Conservation (phyloP, 768 basidiomycete genomes). For the Rossbeevera mucosa region DNA sequence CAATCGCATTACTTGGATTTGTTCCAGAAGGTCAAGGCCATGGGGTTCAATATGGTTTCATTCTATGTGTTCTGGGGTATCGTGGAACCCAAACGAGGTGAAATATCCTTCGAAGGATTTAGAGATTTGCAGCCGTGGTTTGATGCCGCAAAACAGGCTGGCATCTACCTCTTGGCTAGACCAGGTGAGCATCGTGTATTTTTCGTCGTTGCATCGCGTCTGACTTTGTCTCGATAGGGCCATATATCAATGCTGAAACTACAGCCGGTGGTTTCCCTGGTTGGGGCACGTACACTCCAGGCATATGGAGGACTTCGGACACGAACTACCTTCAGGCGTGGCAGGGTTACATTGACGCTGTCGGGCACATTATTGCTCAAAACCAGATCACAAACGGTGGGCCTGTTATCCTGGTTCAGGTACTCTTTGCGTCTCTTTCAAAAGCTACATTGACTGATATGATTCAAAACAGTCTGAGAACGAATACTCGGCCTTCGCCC, state of each 20-base stretch:
- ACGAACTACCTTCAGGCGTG: constrained; percentile 46
- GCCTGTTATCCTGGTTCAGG: constrained; percentile 41
- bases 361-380: constrained; percentile 45
- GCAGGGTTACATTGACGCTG: constrained; percentile 49
- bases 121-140: constrained; percentile 28
- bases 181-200: constrained; percentile 14
- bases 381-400: constrained; percentile 60
- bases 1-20: constrained; percentile 41
- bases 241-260: constrained; percentile 28
- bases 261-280: constrained; percentile 48
- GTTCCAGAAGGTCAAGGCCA: constrained; percentile 57
- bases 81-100: constrained; percentile 39
- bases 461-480: constrained; percentile 43
- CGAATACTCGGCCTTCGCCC: constrained; percentile 39
- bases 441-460: constrained; percentile 5
- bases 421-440: constrained; percentile 29
- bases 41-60: constrained; percentile 38
- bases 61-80: constrained; percentile 58
- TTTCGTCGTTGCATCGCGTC: not conserved
- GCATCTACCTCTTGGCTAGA: constrained; percentile 26
- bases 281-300: constrained; percentile 53
- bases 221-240: constrained; percentile 12
- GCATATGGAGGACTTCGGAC: constrained; percentile 47
- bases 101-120: constrained; percentile 51
- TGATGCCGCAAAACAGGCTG: constrained; percentile 26